These are phyloP conservation scores for Pisolithus thermaeus DNA, from an alignment of 1,284 basidiomycete species.

Conservation along the genomic window DNA sequence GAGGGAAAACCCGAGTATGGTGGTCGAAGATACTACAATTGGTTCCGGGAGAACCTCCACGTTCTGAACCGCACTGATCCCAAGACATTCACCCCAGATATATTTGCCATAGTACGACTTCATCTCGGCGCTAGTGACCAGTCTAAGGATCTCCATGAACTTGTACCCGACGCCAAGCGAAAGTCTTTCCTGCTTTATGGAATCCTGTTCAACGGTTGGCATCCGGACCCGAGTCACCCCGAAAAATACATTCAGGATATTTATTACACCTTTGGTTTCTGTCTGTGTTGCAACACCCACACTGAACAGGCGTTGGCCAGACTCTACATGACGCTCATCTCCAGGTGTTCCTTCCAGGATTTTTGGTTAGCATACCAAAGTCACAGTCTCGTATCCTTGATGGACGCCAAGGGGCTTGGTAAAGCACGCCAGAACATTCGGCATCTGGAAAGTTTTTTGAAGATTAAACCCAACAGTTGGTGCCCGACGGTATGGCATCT, in stretches of 20 bases:
- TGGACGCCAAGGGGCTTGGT: background rate
- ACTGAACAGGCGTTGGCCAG: background rate
- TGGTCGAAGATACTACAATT: background rate
- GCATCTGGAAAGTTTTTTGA: background rate
- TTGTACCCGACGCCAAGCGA: background rate
- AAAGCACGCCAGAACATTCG: background rate
- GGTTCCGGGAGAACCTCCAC: background rate
- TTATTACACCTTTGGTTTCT: background rate
- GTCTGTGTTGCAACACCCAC: background rate
- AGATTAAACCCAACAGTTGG: background rate
- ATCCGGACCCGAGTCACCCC: background rate
- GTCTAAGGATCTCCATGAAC: background rate
- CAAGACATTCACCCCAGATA: background rate
- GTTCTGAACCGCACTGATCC: background rate
- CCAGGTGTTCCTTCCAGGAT: conserved; percentile 2
- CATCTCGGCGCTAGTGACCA: background rate
- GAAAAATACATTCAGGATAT: background rate
- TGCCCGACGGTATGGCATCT: conserved; percentile 1
- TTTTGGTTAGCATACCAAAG: conserved; percentile 1
- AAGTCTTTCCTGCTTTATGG: background rate
- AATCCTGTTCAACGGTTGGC: background rate
- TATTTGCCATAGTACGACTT: background rate
- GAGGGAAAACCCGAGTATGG: background rate
- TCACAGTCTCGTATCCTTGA: background rate
- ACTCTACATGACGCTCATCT: background rate